Conservation (phyloP, 1,139 yeast genomes). For the Yamadazyma atmosphaerica region DNA sequence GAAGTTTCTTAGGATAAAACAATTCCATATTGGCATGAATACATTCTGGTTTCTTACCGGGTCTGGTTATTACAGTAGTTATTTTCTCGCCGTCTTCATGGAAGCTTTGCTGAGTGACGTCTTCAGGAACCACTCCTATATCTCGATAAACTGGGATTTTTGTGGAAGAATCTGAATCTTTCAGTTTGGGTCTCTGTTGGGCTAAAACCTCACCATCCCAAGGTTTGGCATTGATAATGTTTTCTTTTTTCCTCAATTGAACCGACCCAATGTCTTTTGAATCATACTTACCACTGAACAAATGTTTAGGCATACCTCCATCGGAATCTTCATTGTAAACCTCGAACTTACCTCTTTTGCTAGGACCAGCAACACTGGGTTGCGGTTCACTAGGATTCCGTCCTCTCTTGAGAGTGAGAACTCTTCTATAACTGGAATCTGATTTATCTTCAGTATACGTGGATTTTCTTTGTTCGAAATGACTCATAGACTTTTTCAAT, state of each 20-base stretch:
- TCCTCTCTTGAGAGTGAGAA: slow-evolving; percentile 31
- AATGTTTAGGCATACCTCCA: slow-evolving; percentile 31
- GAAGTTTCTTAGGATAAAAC: slow-evolving; percentile 43
- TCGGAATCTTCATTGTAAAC: slow-evolving; percentile 29
- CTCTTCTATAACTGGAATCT: slow-evolving; percentile 15
- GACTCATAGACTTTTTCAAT: slow-evolving; percentile 48
- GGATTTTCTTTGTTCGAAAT: slow-evolving; percentile 41
- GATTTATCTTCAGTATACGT: slow-evolving; percentile 10
- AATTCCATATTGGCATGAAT: slow-evolving; percentile 63
- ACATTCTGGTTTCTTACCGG: slow-evolving; percentile 65
- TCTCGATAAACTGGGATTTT: slow-evolving; percentile 23
- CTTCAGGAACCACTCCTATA: slow-evolving; percentile 9
- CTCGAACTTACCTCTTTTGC: slow-evolving; percentile 28
- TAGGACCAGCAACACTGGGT: slow-evolving; percentile 2
- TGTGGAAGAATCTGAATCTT: slow-evolving; percentile 5
- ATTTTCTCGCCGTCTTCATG: slow-evolving; percentile 10
- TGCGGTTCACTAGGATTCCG: slow-evolving; percentile 7
- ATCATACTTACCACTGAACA: slow-evolving; percentile 24
- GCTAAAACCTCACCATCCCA: slow-evolving; percentile 66
- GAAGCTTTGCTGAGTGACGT: slow-evolving; percentile 8
- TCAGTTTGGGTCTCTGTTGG: slow-evolving; percentile 26
- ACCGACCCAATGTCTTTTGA: slow-evolving; percentile 47
- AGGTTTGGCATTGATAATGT: slow-evolving; percentile 53
- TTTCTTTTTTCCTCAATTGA: slow-evolving; percentile 62
- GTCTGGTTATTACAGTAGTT: slow-evolving; percentile 46